Evolutionary conservation across 2,329 filamentous ascomycete genomes (phyloP).

Genomic region (Thielaviopsis ethacetica): DNA sequence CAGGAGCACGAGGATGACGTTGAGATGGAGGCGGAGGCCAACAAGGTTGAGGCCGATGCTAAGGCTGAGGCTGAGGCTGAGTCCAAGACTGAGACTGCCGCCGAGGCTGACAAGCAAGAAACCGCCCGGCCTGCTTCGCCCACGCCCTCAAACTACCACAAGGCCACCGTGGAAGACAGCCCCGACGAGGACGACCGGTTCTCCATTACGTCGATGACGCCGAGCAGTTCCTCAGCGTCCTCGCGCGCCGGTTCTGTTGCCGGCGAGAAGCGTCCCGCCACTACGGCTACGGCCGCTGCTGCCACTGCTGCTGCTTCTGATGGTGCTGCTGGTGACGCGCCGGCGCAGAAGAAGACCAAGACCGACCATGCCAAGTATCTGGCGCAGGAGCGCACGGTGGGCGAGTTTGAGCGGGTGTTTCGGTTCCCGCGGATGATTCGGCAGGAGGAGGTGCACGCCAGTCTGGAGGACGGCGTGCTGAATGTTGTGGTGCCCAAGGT

Average conservation of each 20-base stretch:
- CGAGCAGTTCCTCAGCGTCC: slow-evolving; percentile 6
- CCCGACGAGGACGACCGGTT: slow-evolving; percentile 16
- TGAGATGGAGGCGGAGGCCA: slow-evolving; percentile 24
- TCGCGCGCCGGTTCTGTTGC: slow-evolving; percentile 10
- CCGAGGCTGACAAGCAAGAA: slow-evolving; percentile 21
- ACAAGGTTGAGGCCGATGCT: slow-evolving; percentile 12
- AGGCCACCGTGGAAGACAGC: slow-evolving; percentile 52
- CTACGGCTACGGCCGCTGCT: slow-evolving; percentile 8
- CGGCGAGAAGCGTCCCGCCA: slow-evolving; percentile 11
- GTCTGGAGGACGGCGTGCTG: slow-evolving; percentile 48
- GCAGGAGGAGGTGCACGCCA: slow-evolving; percentile 42
- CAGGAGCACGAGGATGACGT: slow-evolving; percentile 12
- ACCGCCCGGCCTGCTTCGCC: neutral
- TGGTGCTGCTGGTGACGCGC: too few relatives aligned
- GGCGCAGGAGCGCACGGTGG: slow-evolving; percentile 39
- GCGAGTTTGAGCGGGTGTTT: slow-evolving; percentile 53
- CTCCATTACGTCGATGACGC: slow-evolving; percentile 2
- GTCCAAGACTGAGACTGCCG: neutral
- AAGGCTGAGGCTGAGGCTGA: neutral
- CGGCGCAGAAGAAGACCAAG: neutral
- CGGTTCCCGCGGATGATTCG: slow-evolving; percentile 49
- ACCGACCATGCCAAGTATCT: slow-evolving; percentile 9
- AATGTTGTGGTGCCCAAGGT: slow-evolving; percentile 46
- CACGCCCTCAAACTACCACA: slow-evolving; percentile 23
- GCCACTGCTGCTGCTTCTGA: neutral